Evolutionary conservation across 495 filamentous ascomycete genomes (phyloP).

Genomic region (Halenospora varia): DNA sequence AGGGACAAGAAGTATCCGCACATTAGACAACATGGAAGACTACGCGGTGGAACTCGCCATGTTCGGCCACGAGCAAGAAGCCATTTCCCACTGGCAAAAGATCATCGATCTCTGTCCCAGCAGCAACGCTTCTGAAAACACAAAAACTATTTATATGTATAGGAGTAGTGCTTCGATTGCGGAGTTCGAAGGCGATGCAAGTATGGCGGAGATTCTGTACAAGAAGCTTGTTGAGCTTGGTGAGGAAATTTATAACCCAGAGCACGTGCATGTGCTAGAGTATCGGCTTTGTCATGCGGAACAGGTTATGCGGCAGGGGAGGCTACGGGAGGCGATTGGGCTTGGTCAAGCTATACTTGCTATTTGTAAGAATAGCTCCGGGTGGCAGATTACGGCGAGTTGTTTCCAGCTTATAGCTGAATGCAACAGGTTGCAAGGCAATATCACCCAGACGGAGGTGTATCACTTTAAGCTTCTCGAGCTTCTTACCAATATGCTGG

Average conservation of each 20-base stretch:
- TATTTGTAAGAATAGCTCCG: not conserved
- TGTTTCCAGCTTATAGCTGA: conserved; percentile 1
- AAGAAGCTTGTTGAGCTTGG: not conserved
- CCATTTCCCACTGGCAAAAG: not conserved
- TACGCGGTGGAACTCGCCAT: not conserved
- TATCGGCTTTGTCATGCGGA: not conserved
- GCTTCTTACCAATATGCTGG: not conserved
- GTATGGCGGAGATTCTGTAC: not conserved
- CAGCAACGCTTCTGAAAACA: not conserved
- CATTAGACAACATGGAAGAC: conserved; percentile 1
- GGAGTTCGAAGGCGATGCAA: not conserved
- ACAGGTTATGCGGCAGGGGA: not conserved
- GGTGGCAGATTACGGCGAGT: not conserved
- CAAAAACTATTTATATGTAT: not conserved
- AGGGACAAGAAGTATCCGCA: not conserved
- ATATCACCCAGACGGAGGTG: not conserved
- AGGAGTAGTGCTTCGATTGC: not conserved
- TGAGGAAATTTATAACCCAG: not conserved
- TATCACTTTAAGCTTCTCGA: not conserved
- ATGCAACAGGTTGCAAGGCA: not conserved
- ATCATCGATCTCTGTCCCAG: not conserved
- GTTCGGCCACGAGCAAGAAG: not conserved
- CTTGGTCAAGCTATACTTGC: not conserved
- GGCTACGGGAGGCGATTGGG: not conserved
- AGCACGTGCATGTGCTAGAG: not conserved